Base-by-base conservation (phyloP, 1,284 basidiomycete genomes). In the Sanghuangporus sanghuang region DNA sequence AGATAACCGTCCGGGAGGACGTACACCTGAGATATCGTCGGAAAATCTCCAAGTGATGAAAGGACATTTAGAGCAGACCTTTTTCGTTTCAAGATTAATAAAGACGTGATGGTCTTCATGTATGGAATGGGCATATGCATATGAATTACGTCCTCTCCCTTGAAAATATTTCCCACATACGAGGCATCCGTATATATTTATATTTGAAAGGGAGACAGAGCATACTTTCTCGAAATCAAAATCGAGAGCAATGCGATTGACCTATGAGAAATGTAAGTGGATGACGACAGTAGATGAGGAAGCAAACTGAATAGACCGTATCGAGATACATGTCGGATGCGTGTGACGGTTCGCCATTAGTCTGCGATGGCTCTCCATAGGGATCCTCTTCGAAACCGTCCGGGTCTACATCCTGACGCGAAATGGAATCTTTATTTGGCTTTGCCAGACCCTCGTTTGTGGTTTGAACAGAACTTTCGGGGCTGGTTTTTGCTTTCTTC, bases 141-240 rank as follows among this genome's bases (percentile, higher is more conserved):
- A 96, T 59, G 94, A 96, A 52, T 85, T 92, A 67, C 89, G 87
- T 18, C 97, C 96, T 69, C 97, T 83, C 4, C 97, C 97, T 81
- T 99, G 97, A 72, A 98, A 99, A 77, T 98, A 99, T 76, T 97
- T 98, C 61, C 97, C 97, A 74, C 95, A 98, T 11, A 99, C 95
- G 55, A 99, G 86, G 73, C 97, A 99, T 23, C 94, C 95, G 72
- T 99, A 99, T 67, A 93, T 92, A 75, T 99, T 97, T 81, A 98
- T 95, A 76, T 98, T 97, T 36, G 93, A 93, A 55, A 95, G 81
- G 35, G 93, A 96, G 64, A 99, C 94, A 8, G 95, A 98, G 81
- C 97, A 99, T 36, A 99, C 84, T 80, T 96, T 95, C 79, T 99
- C 97, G 73, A 99, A 99, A 78, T 99, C 97, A 76, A 99, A 99